A percentile compares a stretch with the other conserved stretches of the same genome.
phyloP scores from a whole-genome alignment of 805 yeast genomes.

The Wickerhamomyces ciferrii region DNA sequence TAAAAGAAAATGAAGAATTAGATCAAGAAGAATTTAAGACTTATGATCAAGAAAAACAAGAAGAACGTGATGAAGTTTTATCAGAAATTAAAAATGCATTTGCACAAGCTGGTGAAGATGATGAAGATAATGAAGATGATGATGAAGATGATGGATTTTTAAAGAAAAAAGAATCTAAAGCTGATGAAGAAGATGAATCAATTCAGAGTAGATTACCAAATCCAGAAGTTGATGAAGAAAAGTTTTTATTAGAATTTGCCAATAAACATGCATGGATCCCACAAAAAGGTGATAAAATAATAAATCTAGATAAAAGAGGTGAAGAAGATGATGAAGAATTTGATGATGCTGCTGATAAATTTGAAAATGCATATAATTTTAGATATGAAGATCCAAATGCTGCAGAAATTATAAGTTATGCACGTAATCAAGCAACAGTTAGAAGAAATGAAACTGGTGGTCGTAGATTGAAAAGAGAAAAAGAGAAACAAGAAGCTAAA shows the following conservation, averaged over 20 bases:
- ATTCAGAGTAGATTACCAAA: constrained; percentile 49
- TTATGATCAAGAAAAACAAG: constrained; percentile 67
- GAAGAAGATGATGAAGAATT: constrained; percentile 74
- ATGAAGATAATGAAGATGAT: constrained; percentile 33
- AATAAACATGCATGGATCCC: constrained; percentile 89
- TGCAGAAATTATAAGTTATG: constrained; percentile 89
- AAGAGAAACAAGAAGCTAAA: constrained; percentile 48
- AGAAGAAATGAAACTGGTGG: constrained; percentile 72
- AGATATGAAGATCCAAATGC: constrained; percentile 90
- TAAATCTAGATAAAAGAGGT: constrained; percentile 39
- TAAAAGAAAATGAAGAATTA: constrained; percentile 46
- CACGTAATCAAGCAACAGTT: constrained; percentile 89
- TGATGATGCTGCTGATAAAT: constrained; percentile 86
- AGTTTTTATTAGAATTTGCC: constrained; percentile 69
- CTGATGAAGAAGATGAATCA: constrained; percentile 21
- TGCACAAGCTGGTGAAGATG: constrained; percentile 36
- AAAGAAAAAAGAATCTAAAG: constrained; percentile 43
- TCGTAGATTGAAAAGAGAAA: constrained; percentile 80
- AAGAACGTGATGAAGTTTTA: constrained; percentile 68
- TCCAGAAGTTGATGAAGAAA: constrained; percentile 55
- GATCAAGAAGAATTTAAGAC: constrained; percentile 53
- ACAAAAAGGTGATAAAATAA: constrained; percentile 51
- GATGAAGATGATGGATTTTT: constrained; percentile 43
- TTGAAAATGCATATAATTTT: constrained; percentile 91
- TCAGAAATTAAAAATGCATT: constrained; percentile 73